Conservation (phyloP, 352 stramenopile species). For the Pythium vanterpoolii region DNA sequence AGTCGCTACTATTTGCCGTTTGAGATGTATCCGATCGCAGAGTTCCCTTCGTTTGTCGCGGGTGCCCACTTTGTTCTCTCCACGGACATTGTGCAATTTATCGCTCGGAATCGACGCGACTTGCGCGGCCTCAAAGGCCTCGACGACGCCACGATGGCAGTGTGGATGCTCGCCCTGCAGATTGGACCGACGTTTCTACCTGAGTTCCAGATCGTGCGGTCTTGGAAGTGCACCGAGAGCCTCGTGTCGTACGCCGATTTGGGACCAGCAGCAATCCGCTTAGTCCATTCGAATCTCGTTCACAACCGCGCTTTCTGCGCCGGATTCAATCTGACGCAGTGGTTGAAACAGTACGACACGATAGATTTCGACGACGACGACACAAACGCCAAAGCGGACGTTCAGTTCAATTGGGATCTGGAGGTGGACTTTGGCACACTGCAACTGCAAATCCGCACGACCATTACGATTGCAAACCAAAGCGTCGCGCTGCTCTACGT, state of each 20-base stretch:
- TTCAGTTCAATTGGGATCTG: conserved; percentile 3
- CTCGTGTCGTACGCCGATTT: conserved; percentile 50
- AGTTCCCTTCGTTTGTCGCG: conserved; percentile 32
- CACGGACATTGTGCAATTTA: conserved; percentile 26
- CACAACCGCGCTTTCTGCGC: conserved; percentile 31
- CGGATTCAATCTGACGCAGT: conserved; percentile 23
- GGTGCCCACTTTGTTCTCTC: conserved; percentile 38
- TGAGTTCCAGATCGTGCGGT: conserved; percentile 42
- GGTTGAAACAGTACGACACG: conserved; percentile 5
- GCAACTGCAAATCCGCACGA: background rate
- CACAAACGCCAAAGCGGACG: background rate
- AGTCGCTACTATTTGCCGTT: conserved; percentile 8
- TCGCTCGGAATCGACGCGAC: conserved; percentile 17
- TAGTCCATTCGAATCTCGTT: conserved; percentile 41
- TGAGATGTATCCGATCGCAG: conserved; percentile 22
- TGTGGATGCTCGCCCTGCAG: conserved; percentile 48
- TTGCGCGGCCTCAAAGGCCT: conserved; percentile 18
- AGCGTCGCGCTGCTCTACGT: conserved; percentile 3
- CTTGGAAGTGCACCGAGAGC: conserved; percentile 27
- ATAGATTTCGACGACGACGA: background rate
- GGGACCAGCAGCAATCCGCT: conserved; percentile 32
- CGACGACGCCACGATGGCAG: conserved; percentile 53
- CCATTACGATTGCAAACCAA: conserved; percentile 1
- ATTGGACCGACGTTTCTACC: conserved; percentile 35
- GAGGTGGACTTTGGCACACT: background rate